Conservation (phyloP, 208 protist species). For the Leishmania tarentolae region DNA sequence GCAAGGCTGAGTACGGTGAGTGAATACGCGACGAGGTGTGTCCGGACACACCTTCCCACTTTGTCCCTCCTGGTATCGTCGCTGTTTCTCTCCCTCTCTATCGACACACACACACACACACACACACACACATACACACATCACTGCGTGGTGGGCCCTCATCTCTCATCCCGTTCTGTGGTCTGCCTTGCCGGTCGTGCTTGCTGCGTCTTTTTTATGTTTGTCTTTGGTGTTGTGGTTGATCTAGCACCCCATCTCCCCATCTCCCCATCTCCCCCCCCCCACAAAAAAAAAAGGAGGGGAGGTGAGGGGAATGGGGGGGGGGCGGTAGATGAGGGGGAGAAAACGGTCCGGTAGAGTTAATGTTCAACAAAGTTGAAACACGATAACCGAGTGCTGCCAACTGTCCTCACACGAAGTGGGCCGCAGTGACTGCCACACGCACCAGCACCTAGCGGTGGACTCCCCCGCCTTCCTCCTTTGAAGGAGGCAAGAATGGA, state of each 20-base stretch:
- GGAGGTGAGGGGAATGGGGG: neutral
- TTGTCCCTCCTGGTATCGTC: neutral
- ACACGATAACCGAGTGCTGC: too few relatives aligned
- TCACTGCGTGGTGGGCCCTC: neutral
- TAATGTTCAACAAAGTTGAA: too few relatives aligned
- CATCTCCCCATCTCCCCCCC: neutral
- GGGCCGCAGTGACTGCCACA: neutral
- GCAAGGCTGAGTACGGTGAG: neutral
- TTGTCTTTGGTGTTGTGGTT: neutral
- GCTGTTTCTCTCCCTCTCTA: neutral
- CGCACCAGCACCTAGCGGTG: neutral
- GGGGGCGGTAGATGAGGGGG: neutral
- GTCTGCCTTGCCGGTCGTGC: neutral
- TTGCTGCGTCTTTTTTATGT: neutral
- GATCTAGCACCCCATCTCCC: too few relatives aligned
- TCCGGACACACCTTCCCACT: neutral
- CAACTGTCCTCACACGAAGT: neutral
- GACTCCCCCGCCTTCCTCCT: too few relatives aligned
- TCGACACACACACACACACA: too few relatives aligned
- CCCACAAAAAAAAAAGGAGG: neutral
- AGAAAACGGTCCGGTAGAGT: neutral
- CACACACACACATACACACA: neutral
- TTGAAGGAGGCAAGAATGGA: too few relatives aligned
- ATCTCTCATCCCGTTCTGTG: neutral
- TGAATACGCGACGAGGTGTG: neutral